Evolutionary conservation across 495 filamentous ascomycete genomes (phyloP), one percentile per base, ranked within the genome.

Genomic region (Penicillium chermesinum): DNA sequence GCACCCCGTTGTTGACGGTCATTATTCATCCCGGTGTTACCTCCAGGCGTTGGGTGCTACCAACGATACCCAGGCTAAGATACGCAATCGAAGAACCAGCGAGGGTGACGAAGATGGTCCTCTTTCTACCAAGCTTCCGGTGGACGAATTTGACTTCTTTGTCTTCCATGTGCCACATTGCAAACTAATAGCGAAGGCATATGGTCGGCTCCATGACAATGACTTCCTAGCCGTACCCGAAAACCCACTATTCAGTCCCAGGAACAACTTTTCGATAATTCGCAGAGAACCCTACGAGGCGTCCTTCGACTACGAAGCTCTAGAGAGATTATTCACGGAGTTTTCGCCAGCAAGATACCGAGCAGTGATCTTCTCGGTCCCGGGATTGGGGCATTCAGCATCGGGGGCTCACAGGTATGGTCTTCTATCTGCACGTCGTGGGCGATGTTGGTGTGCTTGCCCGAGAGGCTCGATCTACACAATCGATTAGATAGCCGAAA

Each of bases 11-110:
- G 91, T 98, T 21, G 93, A 98, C 63, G 93, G 93, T 41, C 91
- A 96, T 59, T 96, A 81, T 78, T 96, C 91, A 30, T 77, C 95
- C 63, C 82, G 76, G 63, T 98, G 93, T 81, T 98, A 98, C 71
- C 89, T 84, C 46, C 82, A 93, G 73, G 89, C 93, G 25, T 85
- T 96, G n/a, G 93, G 97, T 93, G 93, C 76, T 98, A 98, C 79
- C 86, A 88, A 67, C 87, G 86, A 39, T 98, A 96, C 76, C n/a
- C 87, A 91, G 37, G 67, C 68, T 0, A 44, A 44, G n/a, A 14
- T 15, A 2, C 2, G 16, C 7, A 39, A 17, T 16, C n/a, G n/a
- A n/a, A n/a, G n/a, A n/a, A n/a, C n/a, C n/a, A n/a, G n/a, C n/a
- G n/a, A n/a, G n/a, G n/a, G n/a, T n/a, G n/a, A n/a, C n/a, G n/a